These are phyloP conservation scores for Boletus vermiculosoides DNA, from an alignment of 768 basidiomycete genomes.

Conservation along the genomic window DNA sequence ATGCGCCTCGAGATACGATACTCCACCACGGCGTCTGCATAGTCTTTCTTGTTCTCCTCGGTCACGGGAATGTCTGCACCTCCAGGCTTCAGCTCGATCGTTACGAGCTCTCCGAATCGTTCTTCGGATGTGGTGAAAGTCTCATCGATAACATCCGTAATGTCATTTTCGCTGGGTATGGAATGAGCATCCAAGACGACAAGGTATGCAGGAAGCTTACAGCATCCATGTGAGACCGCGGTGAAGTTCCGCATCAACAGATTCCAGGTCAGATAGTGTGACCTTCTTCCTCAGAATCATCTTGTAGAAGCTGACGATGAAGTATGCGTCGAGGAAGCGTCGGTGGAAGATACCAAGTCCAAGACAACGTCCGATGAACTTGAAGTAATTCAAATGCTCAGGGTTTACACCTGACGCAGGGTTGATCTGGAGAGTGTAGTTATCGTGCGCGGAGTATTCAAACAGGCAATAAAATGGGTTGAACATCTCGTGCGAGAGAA, in stretches of 20 bases:
- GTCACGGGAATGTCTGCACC: conserved; percentile 87
- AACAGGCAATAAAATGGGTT: conserved; percentile 99
- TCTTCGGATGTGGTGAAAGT: conserved; percentile 97
- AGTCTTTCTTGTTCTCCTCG: conserved; percentile 98
- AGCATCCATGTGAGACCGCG: conserved; percentile 99
- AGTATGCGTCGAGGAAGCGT: conserved; percentile 98
- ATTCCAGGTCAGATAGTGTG: conserved; percentile 88
- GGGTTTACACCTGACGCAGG: conserved; percentile 98
- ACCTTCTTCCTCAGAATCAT: conserved; percentile 99
- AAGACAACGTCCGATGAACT: conserved; percentile 95
- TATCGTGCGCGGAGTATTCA: conserved; percentile 99
- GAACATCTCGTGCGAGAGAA: conserved; percentile 99
- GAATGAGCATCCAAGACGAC: conserved; percentile 11
- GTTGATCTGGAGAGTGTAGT: conserved; percentile 99
- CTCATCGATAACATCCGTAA: conserved; percentile 96
- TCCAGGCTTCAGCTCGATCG: conserved; percentile 89
- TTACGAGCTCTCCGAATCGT: conserved; percentile 97
- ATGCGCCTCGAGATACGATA: conserved; percentile 97
- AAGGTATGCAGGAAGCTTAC: conserved; percentile 45
- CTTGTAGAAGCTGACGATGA: conserved; percentile 99
- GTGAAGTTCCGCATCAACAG: conserved; percentile 92
- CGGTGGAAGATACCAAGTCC: conserved; percentile 98
- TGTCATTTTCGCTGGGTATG: conserved; percentile 85
- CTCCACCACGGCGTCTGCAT: conserved; percentile 90
- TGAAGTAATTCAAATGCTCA: conserved; percentile 99